Base-by-base conservation (phyloP, 768 basidiomycete genomes). In the Lactifluus volemus region DNA sequence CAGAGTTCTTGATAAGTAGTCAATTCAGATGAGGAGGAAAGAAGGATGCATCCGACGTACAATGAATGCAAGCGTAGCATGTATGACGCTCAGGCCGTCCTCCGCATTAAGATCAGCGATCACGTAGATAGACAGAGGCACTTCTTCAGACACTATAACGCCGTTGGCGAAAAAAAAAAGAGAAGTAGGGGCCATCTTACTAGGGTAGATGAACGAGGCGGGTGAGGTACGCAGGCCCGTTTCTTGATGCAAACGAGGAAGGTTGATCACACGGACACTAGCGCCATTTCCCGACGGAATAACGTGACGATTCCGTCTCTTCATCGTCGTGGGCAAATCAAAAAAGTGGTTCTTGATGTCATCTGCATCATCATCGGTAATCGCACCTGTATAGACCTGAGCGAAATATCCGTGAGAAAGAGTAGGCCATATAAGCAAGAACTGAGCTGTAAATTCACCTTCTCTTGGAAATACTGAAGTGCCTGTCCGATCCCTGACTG, bases 301-400 rank as follows among this genome's bases (percentile, higher is more conserved):
- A 56, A 98, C 84, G 68, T 88, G 83, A 30, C 73, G 76, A 71
- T 92, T 98, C n/a, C 97, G 75, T 11, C 86, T 79, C 58, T 78
- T 75, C 45, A 77, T 77, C 0, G 90, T 84, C 0, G 81, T 82
- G 0, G 94, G 89, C 6, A 94, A 79, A 67, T 96, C 92, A 69
- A 96, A 98, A 75, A 98, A 98, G 73, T 89, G 93, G 14, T 79
- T 86, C 34, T 81, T 73, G 56, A 90, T 79, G 36, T 78, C 76
- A 6, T 74, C 74, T 8, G 72, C 71, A 44, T 78, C 73, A 1
- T 77, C 78, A 49, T 89, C 84, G 9, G 79, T 77, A 17, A 92
- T 68, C 38, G 74, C 71, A 6, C 84, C 81, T 30, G 69, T 68
- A 68, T 88, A 86, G 1, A 90, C 70, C 88, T 73, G 58, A 19